Conservation (phyloP, 345 rosid genomes). For the Ailanthus altissimus region DNA sequence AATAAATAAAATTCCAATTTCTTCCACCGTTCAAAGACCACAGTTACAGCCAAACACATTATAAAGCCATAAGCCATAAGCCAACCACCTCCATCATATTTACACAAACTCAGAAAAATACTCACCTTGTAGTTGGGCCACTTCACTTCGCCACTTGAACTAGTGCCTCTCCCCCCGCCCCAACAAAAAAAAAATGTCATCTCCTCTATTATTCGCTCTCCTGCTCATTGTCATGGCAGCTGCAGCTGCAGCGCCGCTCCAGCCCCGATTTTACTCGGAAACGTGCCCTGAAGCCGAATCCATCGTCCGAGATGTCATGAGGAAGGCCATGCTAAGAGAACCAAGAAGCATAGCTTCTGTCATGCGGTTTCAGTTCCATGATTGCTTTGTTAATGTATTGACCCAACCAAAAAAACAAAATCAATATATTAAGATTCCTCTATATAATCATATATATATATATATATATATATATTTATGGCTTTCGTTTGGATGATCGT, state of each 20-base stretch:
- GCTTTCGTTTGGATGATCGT: no score
- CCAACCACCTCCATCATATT: background rate
- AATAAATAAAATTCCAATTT: background rate
- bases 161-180: background rate
- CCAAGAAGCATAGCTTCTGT: conserved; percentile 86
- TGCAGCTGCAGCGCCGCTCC: conserved; percentile 39
- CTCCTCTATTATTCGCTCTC: conserved; percentile 25
- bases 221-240: conserved; percentile 29
- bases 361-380: conserved; percentile 97
- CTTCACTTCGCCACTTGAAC: background rate
- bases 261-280: conserved; percentile 61
- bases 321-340: conserved; percentile 59
- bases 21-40: no score
- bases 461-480: no score
- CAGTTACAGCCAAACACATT: conserved; percentile 15
- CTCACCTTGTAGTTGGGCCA: conserved; percentile 5
- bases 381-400: conserved; percentile 83
- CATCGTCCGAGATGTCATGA: conserved; percentile 61
- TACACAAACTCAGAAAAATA: background rate
- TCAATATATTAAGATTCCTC: no score
- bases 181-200: conserved; percentile 19
- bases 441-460: no score
- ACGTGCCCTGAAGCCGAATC: conserved; percentile 80
- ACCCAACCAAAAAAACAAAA: no score
- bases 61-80: background rate